These are phyloP conservation scores for Citrus cavaleriei DNA, from an alignment of 345 rosid genomes.

Conservation along the genomic window DNA sequence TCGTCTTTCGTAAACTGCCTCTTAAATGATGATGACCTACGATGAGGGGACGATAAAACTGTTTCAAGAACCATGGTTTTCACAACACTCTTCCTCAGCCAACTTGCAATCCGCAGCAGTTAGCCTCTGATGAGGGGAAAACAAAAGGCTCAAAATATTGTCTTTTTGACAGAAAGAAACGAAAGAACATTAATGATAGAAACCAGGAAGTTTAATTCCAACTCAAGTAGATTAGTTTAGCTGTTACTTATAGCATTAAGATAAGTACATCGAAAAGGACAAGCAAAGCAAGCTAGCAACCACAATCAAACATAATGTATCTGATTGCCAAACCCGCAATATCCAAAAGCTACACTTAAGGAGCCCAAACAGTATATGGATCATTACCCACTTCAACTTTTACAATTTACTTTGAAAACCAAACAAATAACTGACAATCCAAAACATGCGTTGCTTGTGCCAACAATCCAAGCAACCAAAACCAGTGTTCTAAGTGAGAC, in stretches of 20 bases:
- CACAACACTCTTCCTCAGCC: background rate
- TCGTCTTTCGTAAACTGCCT: conserved; percentile 68
- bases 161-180: background rate
- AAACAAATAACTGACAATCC: too few species aligned
- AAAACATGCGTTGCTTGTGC: too few species aligned
- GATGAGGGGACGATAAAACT: conserved; percentile 65
- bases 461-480: background rate
- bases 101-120: conserved; percentile 15
- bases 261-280: background rate
- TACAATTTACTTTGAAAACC: background rate
- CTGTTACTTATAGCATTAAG: background rate
- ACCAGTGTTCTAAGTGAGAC: background rate
- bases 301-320: background rate
- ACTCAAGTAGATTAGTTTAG: background rate
- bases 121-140: background rate
- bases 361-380: too few species aligned
- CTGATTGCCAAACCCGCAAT: background rate
- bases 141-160: background rate
- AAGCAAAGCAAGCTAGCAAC: background rate
- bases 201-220: background rate
- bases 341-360: background rate
- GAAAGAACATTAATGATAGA: background rate
- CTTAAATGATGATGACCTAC: conserved; percentile 61
- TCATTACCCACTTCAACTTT: background rate
- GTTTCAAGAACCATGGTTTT: conserved; percentile 67